Evolutionary conservation across 2,329 filamentous ascomycete genomes (phyloP), one percentile per base, ranked within the genome.

Genomic region (Colletotrichum nymphaeae): DNA sequence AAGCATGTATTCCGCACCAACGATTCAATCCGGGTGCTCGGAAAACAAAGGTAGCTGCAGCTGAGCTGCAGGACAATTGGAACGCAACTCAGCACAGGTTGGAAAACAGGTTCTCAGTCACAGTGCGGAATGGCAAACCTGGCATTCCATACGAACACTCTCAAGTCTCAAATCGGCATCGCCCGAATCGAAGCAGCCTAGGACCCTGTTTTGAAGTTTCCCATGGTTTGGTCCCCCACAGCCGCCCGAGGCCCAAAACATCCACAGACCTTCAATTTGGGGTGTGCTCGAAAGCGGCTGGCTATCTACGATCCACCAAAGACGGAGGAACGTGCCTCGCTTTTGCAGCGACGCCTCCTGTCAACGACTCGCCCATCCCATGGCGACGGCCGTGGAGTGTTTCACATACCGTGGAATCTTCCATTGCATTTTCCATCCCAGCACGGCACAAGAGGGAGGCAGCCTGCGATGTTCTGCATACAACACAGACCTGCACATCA

Each of bases 281-380:
- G 55, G 62, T 42, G 49, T 49, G 63, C 32, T 35, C 42, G 30
- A 67, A 46, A 30, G 37, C 49, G 42, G 22, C 12, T 57, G 42
- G 56, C 55, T 73, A 28, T 53, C 55, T 37, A 28, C 16, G 28
- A 28, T 53, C 60, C 53, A 28, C n/a, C 30, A 24, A 60, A 14
- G 8, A 28, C 4, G 14, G 70, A 64, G 46, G 60, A n/a, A 60
- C 56, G 22, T 73, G 46, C 67, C 60, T 57, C 28, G 46, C 24
- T 55, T 65, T 49, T 70, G 55, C 60, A 62, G 26, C 62, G 57
- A 59, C 59, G 65, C 28, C 69, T 69, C 65, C 58, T 72, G 65
- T 63, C 67, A 73, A 49, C 60, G 59, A 73, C 37, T 70, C 71
- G 35, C 65, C 69, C 59, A 35, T 64, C 69, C 69, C 59, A 68